phyloP scores from a whole-genome alignment of 2,329 filamentous ascomycete species.

The Cyphellophora attinorum region DNA sequence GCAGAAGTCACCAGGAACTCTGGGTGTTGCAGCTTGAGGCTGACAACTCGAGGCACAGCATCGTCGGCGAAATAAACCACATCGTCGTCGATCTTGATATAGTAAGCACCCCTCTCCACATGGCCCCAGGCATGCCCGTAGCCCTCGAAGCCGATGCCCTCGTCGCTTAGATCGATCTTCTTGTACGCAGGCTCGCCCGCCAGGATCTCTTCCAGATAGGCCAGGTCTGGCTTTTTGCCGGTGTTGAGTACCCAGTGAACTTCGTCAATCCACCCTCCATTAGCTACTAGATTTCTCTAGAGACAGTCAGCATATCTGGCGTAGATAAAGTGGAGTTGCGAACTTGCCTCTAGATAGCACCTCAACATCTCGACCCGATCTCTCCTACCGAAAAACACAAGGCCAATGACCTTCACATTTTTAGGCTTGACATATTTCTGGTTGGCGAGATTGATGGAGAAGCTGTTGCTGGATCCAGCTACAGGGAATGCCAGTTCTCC shows the following conservation, averaged over 20 bases:
- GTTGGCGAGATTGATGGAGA: constrained; percentile 3
- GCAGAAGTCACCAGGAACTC: constrained; percentile 44
- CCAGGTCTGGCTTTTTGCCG: constrained; percentile 28
- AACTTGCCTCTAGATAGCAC: constrained; percentile 34
- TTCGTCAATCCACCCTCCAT: constrained; percentile 36
- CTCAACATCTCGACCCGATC: constrained; percentile 37
- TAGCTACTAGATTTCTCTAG: constrained; percentile 34
- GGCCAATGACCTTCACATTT: constrained; percentile 26
- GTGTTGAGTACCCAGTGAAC: constrained; percentile 38
- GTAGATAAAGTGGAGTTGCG: not conserved
- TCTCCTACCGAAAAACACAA: constrained; percentile 39
- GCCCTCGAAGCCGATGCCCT: constrained; percentile 25
- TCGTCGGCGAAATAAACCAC: constrained; percentile 33
- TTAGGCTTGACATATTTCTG: constrained; percentile 8
- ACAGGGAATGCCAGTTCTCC: constrained; percentile 6
- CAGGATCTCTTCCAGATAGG: constrained; percentile 31
- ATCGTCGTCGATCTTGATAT: constrained; percentile 38
- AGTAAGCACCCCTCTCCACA: constrained; percentile 26
- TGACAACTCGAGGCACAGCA: constrained; percentile 44
- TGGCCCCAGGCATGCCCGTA: constrained; percentile 20
- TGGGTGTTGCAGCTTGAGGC: constrained; percentile 42
- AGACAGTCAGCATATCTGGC: no score
- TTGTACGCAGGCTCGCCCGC: constrained; percentile 28
- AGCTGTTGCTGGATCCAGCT: not conserved
- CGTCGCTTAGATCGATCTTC: constrained; percentile 26